A percentile compares a stretch with the other conserved stretches of the same genome.
These are phyloP conservation scores for Aureobasidium sp. DNA, from an alignment of 2,329 filamentous ascomycete genomes.

Conservation along the genomic window DNA sequence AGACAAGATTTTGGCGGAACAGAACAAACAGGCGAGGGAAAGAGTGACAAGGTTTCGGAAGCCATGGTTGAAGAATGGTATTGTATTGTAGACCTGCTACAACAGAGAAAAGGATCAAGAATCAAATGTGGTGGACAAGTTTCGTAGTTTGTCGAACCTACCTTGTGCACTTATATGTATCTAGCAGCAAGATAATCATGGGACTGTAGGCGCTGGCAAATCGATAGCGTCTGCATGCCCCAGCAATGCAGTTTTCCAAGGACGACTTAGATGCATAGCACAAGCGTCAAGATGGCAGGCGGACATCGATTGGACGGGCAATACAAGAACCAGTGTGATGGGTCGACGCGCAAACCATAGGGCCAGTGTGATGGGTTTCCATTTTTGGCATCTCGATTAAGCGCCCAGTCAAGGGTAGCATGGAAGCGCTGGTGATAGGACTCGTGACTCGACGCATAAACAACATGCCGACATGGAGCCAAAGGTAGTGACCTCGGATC, in stretches of 20 bases:
- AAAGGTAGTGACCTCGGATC: no score
- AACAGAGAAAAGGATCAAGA: not conserved
- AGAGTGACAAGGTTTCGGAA: conserved; percentile 6
- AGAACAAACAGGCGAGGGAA: conserved; percentile 1
- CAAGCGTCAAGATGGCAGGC: not conserved
- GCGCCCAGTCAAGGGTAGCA: not conserved
- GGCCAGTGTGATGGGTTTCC: not conserved
- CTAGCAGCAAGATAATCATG: not conserved
- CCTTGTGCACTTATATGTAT: not conserved
- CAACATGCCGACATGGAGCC: no score
- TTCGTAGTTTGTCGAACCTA: not conserved
- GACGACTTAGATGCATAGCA: not conserved
- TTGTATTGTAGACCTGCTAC: not conserved
- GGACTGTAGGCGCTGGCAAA: not conserved
- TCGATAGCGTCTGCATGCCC: not conserved
- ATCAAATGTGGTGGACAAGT: no score
- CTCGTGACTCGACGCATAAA: not conserved
- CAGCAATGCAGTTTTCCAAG: not conserved
- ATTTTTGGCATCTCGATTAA: not conserved
- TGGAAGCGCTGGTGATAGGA: not conserved
- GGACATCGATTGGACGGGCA: not conserved
- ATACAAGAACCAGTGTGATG: not conserved
- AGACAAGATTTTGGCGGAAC: conserved; percentile 10
- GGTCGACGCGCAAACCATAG: no score
- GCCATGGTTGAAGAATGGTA: not conserved